Base-by-base conservation (phyloP, 371 early-diverging fungal species). In the Mycotypha africana region DNA sequence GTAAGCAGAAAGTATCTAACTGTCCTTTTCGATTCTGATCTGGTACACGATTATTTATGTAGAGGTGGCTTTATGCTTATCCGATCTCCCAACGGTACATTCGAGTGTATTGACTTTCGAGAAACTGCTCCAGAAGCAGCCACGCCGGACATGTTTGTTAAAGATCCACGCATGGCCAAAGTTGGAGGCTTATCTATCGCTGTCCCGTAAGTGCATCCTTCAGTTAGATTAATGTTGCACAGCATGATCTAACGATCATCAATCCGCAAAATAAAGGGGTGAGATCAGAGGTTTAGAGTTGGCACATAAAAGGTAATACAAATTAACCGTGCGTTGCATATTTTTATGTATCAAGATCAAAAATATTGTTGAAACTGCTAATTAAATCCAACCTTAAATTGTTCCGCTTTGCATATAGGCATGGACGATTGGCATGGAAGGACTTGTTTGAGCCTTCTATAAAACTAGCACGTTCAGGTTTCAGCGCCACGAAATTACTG, bases 21-120 rank as follows among this genome's bases (percentile, higher is more conserved):
- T 37, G 10, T 19, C 49, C 43, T 38, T 28, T 20, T 28, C 22
- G 1, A 6, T 49, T 20, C 21, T 5, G 25, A 33, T 28, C 12
- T 8, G 12, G 12, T 28, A 28, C 8, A 28, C 6, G 6, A 28
- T 28, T 8, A 8, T 28, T 28, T 28, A 33, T 9, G 15, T 4
- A 79, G 88, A 4, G 99, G 99, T 30, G 99, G 99, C 4, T 98
- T 99, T 65, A 88, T 98, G 87, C 64, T 96, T n/a, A 75, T 98
- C 15, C 85, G 94, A 20, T 56, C 74, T 4, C 65, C 81, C 22
- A 68, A 80, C 49, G 75, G 80, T 14, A 69, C 78, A 24, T 52
- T 60, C 40, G 82, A 81, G 33, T 57, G 72, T 9, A 78, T 91
- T 41, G 89, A 91, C 60, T 91, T 91, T 34, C 73, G 99, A 38